Conservation (phyloP, 202 grass and related monocot species). For the Carex arenaria region DNA sequence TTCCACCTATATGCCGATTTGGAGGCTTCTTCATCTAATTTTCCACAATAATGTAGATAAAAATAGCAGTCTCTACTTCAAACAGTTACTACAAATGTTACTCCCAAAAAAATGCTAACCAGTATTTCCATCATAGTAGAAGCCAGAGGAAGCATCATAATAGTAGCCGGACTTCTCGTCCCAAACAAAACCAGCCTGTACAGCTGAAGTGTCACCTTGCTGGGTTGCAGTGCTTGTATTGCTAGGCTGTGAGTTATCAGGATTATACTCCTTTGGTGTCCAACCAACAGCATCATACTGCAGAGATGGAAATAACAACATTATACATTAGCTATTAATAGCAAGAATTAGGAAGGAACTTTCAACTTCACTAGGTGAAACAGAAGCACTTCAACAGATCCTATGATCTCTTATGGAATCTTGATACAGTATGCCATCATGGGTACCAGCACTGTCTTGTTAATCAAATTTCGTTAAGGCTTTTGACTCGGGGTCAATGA, state of each 20-base stretch:
- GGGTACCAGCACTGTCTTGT: background rate
- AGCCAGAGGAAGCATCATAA: conserved; percentile 94
- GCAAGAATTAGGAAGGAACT: background rate
- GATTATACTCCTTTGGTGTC: conserved; percentile 92
- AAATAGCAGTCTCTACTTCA: background rate
- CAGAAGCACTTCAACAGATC: background rate
- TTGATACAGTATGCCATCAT: background rate
- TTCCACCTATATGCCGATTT: background rate
- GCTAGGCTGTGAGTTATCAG: conserved; percentile 57
- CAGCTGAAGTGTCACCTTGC: conserved; percentile 33
- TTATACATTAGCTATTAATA: background rate
- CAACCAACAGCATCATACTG: conserved; percentile 97
- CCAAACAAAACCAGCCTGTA: conserved; percentile 95
- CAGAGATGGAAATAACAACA: conserved; percentile 4
- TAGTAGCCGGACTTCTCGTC: conserved; percentile 99
- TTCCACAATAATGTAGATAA: background rate
- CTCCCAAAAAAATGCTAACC: conserved; percentile 31
- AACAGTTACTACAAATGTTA: background rate
- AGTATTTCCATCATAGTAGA: conserved; percentile 99
- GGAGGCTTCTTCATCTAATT: background rate
- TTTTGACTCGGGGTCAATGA: too few species aligned
- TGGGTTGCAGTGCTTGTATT: conserved; percentile 35
- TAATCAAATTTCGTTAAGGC: too few species aligned
- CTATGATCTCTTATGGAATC: background rate
- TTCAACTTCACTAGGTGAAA: background rate